Evolutionary conservation across 2,329 filamentous ascomycete species (phyloP).

Genomic region (Fusarium longipes): DNA sequence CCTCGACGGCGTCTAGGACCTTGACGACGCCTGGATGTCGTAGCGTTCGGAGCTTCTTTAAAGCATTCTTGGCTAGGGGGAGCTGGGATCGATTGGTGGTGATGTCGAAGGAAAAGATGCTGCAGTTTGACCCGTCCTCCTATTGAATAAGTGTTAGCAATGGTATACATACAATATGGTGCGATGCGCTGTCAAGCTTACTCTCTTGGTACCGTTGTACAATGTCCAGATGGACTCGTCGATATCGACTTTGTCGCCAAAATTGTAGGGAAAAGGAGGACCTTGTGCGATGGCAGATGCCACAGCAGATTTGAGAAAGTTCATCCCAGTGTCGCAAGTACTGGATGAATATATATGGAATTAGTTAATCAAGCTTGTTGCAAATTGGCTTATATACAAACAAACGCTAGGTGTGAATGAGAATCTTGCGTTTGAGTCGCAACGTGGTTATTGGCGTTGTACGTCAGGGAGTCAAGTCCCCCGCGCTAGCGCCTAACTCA

Average conservation of each 20-base stretch:
- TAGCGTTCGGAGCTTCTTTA: constrained; percentile 92
- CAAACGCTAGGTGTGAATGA: constrained; percentile 4
- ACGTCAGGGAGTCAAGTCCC: constrained; percentile 38
- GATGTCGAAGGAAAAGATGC: constrained; percentile 96
- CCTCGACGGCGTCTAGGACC: constrained; percentile 93
- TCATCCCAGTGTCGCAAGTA: constrained; percentile 68
- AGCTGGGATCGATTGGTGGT: constrained; percentile 81
- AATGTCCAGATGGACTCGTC: constrained; percentile 97
- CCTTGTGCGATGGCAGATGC: constrained; percentile 97
- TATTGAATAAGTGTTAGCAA: constrained; percentile 51
- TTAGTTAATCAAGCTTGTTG: not conserved
- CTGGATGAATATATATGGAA: not conserved
- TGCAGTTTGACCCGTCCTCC: constrained; percentile 95
- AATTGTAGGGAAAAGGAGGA: constrained; percentile 89
- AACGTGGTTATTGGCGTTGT: constrained; percentile 44
- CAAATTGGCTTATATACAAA: constrained; percentile 3
- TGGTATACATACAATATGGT: not conserved
- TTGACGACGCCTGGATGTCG: constrained; percentile 95
- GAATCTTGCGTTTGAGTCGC: constrained; percentile 32
- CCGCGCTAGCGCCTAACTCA: constrained; percentile 42
- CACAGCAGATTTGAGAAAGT: constrained; percentile 97
- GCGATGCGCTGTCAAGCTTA: constrained; percentile 54
- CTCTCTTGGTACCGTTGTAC: constrained; percentile 91
- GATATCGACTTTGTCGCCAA: constrained; percentile 91
- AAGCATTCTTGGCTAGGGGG: constrained; percentile 89